A percentile compares a stretch with the other conserved stretches of the same genome.
phyloP scores from a whole-genome alignment of 176 grass and related monocot genomes.

The Oryza glumipatula region DNA sequence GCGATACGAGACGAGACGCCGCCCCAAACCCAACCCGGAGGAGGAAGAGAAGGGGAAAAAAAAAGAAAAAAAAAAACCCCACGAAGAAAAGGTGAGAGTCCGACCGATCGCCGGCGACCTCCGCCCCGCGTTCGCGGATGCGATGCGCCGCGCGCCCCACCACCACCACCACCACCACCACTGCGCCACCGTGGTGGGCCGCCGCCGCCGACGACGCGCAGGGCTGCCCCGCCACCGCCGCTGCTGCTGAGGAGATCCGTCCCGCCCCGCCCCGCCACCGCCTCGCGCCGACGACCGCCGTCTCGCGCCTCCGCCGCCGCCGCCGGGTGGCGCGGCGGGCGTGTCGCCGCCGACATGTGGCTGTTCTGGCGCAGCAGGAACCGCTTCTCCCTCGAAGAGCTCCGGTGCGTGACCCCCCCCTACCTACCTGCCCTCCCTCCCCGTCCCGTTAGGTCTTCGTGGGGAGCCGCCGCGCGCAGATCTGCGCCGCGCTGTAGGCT shows the following conservation, averaged over 20 bases:
- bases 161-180: background rate
- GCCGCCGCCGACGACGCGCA: background rate
- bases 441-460: constrained; percentile 35
- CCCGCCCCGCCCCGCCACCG: background rate
- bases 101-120: constrained; percentile 37
- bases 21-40: constrained; percentile 1
- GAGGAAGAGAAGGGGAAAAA: background rate
- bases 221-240: background rate
- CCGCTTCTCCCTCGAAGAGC: constrained; percentile 93
- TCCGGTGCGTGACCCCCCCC: constrained; percentile 59
- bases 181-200: constrained; percentile 21
- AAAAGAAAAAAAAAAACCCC: background rate
- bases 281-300: background rate
- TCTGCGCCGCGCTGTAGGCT: constrained; percentile 8
- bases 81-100: constrained; percentile 38
- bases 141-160: constrained; percentile 33
- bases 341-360: constrained; percentile 76
- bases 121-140: constrained; percentile 45
- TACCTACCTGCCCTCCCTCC: background rate
- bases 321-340: constrained; percentile 14
- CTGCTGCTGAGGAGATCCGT: constrained; percentile 18
- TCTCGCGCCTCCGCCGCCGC: background rate
- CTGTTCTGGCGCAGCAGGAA: constrained; percentile 91
- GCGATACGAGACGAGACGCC: background rate
- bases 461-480: constrained; percentile 27